phyloP scores from a whole-genome alignment of 2,329 filamentous ascomycete species.

The Emergomyces orientalis region DNA sequence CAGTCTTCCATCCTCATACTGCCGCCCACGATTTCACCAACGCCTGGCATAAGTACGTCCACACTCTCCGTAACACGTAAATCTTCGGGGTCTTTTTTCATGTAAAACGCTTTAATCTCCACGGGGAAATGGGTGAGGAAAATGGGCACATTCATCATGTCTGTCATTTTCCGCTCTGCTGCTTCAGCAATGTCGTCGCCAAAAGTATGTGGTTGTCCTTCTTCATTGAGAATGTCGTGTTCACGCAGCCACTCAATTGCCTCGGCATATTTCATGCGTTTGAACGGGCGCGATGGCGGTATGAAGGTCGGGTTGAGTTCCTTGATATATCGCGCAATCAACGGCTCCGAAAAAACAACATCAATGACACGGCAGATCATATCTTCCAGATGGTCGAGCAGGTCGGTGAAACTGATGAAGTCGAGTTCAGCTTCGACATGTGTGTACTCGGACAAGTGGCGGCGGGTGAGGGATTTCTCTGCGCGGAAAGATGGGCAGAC shows the following conservation, averaged over 20 bases:
- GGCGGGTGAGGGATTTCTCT: conserved; percentile 88
- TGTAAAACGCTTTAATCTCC: conserved; percentile 99
- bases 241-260: conserved; percentile 90
- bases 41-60: conserved; percentile 79
- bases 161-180: conserved; percentile 92
- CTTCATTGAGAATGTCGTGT: conserved; percentile 86
- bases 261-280: conserved; percentile 88
- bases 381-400: conserved; percentile 77
- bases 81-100: conserved; percentile 79
- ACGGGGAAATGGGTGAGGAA: conserved; percentile 95
- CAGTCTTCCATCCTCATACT: conserved; percentile 93
- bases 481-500: conserved; percentile 98
- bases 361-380: conserved; percentile 82
- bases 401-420: conserved; percentile 85
- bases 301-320: conserved; percentile 86
- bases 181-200: conserved; percentile 98
- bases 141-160: conserved; percentile 89
- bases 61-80: conserved; percentile 83
- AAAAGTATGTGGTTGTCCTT: conserved; percentile 79
- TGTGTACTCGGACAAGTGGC: conserved; percentile 92
- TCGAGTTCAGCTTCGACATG: conserved; percentile 95
- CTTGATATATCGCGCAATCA: conserved; percentile 63
- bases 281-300: conserved; percentile 73
- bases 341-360: conserved; percentile 61
- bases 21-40: conserved; percentile 93